Percentiles rank a stretch among this genome's conserved stretches.
phyloP scores from a whole-genome alignment of 345 rosid genomes.

The Sonneratia caseolaris region DNA sequence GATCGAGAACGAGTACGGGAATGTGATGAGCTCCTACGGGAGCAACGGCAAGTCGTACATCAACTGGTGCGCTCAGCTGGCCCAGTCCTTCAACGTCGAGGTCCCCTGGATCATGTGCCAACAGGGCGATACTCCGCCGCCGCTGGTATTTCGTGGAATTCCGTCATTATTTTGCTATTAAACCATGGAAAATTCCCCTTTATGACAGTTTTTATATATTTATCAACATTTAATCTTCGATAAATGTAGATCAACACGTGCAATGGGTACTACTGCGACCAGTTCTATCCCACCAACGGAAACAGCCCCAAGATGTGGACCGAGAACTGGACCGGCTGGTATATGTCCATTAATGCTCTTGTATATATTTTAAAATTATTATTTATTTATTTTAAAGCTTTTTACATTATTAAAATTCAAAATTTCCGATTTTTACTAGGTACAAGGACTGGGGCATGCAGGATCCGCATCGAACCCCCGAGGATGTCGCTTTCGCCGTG shows the following conservation, averaged over 20 bases:
- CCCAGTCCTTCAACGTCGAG: constrained; percentile 12
- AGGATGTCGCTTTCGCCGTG: constrained; percentile 46
- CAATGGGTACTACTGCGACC: constrained; percentile 35
- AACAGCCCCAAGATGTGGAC: constrained; percentile 39
- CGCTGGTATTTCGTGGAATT: constrained; percentile 14
- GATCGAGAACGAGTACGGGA: constrained; percentile 43
- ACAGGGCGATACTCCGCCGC: constrained; percentile 26
- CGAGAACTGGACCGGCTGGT: constrained; percentile 44
- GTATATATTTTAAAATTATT: not conserved
- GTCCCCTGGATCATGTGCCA: constrained; percentile 47
- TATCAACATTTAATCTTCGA: no score
- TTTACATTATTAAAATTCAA: not conserved
- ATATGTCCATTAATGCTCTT: not conserved
- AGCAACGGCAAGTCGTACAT: constrained; percentile 23
- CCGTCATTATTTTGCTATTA: not conserved
- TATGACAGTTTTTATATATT: no score
- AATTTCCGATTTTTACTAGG: constrained; percentile 10
- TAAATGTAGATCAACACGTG: constrained; percentile 25
- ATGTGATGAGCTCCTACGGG: constrained; percentile 18
- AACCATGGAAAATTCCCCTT: no score
- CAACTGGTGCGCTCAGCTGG: constrained; percentile 33
- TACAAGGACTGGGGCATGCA: constrained; percentile 29
- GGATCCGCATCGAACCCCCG: constrained; percentile 27
- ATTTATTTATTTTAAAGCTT: not conserved
- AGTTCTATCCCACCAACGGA: constrained; percentile 14